Evolutionary conservation across 495 filamentous ascomycete species (phyloP).

Genomic region (Penicillium salamii): DNA sequence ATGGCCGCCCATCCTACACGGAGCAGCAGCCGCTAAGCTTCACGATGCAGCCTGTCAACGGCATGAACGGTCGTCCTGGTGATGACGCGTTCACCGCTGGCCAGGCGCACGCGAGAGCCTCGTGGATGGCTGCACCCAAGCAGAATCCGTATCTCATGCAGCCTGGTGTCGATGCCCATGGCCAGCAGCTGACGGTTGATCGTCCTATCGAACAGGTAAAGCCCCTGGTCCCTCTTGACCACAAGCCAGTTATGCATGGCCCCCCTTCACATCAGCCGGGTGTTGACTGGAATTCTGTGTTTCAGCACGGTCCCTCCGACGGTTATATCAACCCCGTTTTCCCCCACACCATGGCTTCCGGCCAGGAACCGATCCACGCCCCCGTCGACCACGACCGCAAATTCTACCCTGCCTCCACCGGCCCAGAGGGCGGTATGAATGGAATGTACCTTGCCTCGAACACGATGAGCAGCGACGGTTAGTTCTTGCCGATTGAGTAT

Average conservation of each 20-base stretch:
- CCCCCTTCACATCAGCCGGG: conserved; percentile 39
- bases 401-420: conserved; percentile 43
- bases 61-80: conserved; percentile 43
- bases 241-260: conserved; percentile 45
- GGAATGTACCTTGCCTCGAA: conserved; percentile 48
- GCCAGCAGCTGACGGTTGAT: conserved; percentile 48
- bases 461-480: conserved; percentile 47
- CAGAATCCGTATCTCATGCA: conserved; percentile 50
- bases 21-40: conserved; percentile 48
- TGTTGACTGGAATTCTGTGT: conserved; percentile 71
- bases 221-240: conserved; percentile 41
- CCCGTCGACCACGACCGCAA: conserved; percentile 47
- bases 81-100: conserved; percentile 39
- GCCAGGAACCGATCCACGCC: conserved; percentile 45
- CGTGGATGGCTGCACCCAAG: conserved; percentile 48
- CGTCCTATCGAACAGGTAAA: conserved; percentile 51
- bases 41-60: conserved; percentile 46
- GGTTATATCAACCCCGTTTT: conserved; percentile 59
- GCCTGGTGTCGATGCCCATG: conserved; percentile 38
- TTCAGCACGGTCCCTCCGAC: conserved; percentile 64
- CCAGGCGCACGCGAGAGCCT: conserved; percentile 39
- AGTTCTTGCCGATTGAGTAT: too few relatives aligned
- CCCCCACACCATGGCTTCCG: conserved; percentile 50
- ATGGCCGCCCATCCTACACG: conserved; percentile 36
- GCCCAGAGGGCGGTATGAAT: conserved; percentile 45